Percentiles rank a stretch among this genome's conserved stretches.
Evolutionary conservation across 2,329 filamentous ascomycete species (phyloP).

Genomic region (Cladosporium oxysporum): DNA sequence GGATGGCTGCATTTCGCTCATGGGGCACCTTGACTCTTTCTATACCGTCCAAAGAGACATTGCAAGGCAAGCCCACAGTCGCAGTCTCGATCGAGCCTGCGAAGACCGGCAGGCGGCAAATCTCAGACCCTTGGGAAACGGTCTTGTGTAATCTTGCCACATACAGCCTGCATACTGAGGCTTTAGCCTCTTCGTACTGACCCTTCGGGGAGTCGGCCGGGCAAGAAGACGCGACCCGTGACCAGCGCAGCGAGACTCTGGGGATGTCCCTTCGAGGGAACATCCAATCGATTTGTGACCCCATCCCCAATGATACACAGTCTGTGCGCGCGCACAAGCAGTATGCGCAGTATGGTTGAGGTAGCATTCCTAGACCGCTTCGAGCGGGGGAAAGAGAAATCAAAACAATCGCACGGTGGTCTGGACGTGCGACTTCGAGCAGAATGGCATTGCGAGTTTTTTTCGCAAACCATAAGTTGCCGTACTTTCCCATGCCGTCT

Average conservation of each 20-base stretch:
- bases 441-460: background rate
- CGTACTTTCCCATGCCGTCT: constrained; percentile 1
- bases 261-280: constrained; percentile 6
- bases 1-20: background rate
- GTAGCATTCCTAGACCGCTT: constrained; percentile 32
- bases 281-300: constrained; percentile 24
- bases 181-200: constrained; percentile 8
- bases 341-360: constrained; percentile 21
- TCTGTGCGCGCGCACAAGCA: constrained; percentile 29
- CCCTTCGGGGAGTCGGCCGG: constrained; percentile 5
- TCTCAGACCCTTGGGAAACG: background rate
- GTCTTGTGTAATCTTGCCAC: constrained; percentile 16
- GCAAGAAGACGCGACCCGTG: constrained; percentile 6
- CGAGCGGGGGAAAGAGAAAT: constrained; percentile 15
- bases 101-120: background rate
- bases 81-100: constrained; percentile 11
- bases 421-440: constrained; percentile 3
- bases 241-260: constrained; percentile 2
- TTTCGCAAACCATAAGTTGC: constrained; percentile 11
- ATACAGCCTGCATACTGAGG: constrained; percentile 1
- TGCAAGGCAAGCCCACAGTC: constrained; percentile 1
- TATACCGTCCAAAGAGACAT: background rate
- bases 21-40: background rate
- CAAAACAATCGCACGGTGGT: constrained; percentile 21
- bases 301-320: constrained; percentile 26